Conservation (phyloP, 768 basidiomycete genomes). For the Auricularia auricula-judae region DNA sequence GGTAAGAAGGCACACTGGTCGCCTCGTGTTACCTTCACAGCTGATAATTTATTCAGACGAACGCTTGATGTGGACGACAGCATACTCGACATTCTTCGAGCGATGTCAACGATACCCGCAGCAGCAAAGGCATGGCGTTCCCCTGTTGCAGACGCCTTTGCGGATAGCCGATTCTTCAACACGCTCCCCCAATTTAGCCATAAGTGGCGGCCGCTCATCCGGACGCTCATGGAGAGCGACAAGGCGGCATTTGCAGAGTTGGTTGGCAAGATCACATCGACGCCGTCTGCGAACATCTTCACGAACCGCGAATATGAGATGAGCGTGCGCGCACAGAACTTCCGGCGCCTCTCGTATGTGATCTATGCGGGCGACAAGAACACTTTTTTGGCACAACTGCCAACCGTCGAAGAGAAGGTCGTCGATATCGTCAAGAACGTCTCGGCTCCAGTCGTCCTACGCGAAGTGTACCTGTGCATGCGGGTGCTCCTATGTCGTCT, state of each 20-base stretch:
- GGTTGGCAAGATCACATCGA: conserved; percentile 55
- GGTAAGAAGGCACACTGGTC: conserved; percentile 37
- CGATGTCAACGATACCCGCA: conserved; percentile 68
- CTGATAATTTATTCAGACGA: conserved; percentile 36
- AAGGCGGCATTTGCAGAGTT: conserved; percentile 79
- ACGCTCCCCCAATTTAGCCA: conserved; percentile 42
- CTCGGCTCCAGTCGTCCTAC: conserved; percentile 74
- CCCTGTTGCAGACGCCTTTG: conserved; percentile 69
- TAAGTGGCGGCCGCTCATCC: conserved; percentile 71
- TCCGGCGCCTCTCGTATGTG: conserved; percentile 78
- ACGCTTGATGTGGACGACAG: conserved; percentile 59
- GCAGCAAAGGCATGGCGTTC: conserved; percentile 78
- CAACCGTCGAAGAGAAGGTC: conserved; percentile 91
- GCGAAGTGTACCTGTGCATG: conserved; percentile 84
- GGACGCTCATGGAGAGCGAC: conserved; percentile 73
- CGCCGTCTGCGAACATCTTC: conserved; percentile 92
- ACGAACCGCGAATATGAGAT: conserved; percentile 92
- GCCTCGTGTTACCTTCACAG: not conserved
- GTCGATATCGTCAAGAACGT: conserved; percentile 83
- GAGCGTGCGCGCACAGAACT: conserved; percentile 70
- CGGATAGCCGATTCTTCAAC: conserved; percentile 82
- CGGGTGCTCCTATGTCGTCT: conserved; percentile 84
- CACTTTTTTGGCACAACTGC: conserved; percentile 79
- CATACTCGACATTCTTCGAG: conserved; percentile 57
- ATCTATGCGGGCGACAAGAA: conserved; percentile 86